These are phyloP conservation scores for Clarireedia homoeocarpa DNA, from an alignment of 2,329 filamentous ascomycete species.

Conservation along the genomic window DNA sequence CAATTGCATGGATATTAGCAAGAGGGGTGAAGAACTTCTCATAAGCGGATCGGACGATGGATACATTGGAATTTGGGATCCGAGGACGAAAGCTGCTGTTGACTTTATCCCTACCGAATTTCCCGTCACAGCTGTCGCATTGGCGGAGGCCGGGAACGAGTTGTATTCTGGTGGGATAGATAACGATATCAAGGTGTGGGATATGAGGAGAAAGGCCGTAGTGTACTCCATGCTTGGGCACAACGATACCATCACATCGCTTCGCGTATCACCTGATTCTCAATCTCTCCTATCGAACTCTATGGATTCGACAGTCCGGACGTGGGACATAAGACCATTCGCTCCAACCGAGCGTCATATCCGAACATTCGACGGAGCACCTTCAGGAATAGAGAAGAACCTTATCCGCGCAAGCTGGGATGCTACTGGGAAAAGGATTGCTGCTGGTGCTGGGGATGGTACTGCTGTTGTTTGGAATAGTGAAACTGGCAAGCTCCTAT, in stretches of 20 bases:
- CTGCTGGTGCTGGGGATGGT: conserved; percentile 81
- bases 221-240: conserved; percentile 86
- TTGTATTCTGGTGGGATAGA: conserved; percentile 93
- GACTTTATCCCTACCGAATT: conserved; percentile 88
- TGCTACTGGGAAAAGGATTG: conserved; percentile 74
- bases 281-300: conserved; percentile 86
- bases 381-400: conserved; percentile 83
- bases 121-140: conserved; percentile 80
- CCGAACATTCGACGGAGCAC: conserved; percentile 86
- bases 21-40: conserved; percentile 81
- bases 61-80: conserved; percentile 92
- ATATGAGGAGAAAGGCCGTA: conserved; percentile 82
- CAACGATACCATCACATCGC: conserved; percentile 82
- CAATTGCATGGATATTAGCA: conserved; percentile 83
- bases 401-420: conserved; percentile 88
- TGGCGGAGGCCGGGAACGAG: conserved; percentile 93
- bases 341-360: conserved; percentile 81
- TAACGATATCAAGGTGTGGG: conserved; percentile 96
- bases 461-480: conserved; percentile 88
- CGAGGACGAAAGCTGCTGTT: conserved; percentile 77
- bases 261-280: conserved; percentile 86
- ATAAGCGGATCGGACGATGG: conserved; percentile 92
- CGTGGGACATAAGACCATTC: conserved; percentile 95
- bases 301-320: conserved; percentile 88
- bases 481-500: conserved; percentile 80